Evolutionary conservation across 129 eudicot genomes (phyloP).

Genomic region (Lactuca sativa): DNA sequence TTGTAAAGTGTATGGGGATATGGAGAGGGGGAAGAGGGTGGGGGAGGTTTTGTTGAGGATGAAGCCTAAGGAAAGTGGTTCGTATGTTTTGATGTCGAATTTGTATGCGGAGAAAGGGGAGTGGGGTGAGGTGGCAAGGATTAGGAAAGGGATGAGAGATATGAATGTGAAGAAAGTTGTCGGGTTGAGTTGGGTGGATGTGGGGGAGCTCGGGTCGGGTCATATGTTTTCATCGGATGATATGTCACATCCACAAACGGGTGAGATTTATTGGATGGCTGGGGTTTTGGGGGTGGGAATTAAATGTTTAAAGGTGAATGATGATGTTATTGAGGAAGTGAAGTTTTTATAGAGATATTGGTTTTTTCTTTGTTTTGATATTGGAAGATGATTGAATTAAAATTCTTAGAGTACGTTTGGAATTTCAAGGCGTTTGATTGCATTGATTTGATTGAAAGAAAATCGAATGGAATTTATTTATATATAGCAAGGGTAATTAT

Average conservation of each 20-base stretch:
- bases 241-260: slow-evolving; percentile 56
- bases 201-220: slow-evolving; percentile 37
- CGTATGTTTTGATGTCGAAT: slow-evolving; percentile 84
- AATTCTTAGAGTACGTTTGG: not conserved
- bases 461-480: too few species aligned
- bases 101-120: slow-evolving; percentile 86
- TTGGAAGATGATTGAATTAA: not conserved
- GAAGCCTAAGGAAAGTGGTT: slow-evolving; percentile 74
- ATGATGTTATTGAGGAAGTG: slow-evolving; percentile 32
- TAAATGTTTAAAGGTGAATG: slow-evolving; percentile 44
- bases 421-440: too few species aligned
- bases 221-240: slow-evolving; percentile 85
- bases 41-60: slow-evolving; percentile 52
- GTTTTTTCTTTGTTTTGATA: not conserved
- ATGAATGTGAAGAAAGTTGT: slow-evolving; percentile 70
- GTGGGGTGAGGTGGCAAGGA: slow-evolving; percentile 78
- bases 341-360: slow-evolving; percentile 4
- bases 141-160: slow-evolving; percentile 73
- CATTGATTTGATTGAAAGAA: not conserved
- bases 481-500: too few species aligned
- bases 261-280: slow-evolving; percentile 75
- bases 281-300: slow-evolving; percentile 62
- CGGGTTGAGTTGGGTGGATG: slow-evolving; percentile 90
- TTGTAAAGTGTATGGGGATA: slow-evolving; percentile 68
- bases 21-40: slow-evolving; percentile 65